These are phyloP conservation scores for Hypoxylon fragiforme DNA, from an alignment of 495 filamentous ascomycete species.

Conservation along the genomic window DNA sequence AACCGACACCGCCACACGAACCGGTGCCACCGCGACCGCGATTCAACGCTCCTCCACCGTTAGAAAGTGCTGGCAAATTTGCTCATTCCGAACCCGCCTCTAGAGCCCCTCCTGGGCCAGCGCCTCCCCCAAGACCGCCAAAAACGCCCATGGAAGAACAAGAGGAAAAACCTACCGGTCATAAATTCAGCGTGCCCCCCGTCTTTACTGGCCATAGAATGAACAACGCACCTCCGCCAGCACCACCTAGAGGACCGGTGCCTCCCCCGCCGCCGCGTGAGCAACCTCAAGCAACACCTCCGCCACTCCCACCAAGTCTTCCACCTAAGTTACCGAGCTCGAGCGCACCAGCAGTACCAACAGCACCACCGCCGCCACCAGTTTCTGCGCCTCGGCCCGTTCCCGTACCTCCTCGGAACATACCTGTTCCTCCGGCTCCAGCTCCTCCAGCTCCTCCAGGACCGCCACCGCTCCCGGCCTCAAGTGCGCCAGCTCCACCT, in stretches of 20 bases:
- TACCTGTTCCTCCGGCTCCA: constrained; percentile 41
- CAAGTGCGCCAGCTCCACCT: constrained; percentile 42
- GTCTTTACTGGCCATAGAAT: constrained; percentile 70
- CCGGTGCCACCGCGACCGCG: constrained; percentile 58
- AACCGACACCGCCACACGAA: constrained; percentile 62
- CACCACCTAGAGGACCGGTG: constrained; percentile 67
- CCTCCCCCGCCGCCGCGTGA: constrained; percentile 69
- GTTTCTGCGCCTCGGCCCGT: constrained; percentile 22
- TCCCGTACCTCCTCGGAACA: constrained; percentile 38
- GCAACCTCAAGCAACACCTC: constrained; percentile 46
- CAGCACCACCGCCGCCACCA: constrained; percentile 50
- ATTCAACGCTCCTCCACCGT: constrained; percentile 81
- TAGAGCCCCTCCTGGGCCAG: constrained; percentile 69
- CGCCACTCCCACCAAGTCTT: constrained; percentile 58
- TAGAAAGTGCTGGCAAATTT: constrained; percentile 84
- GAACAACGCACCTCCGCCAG: constrained; percentile 67
- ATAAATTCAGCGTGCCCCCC: constrained; percentile 78
- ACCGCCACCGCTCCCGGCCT: constrained; percentile 43
- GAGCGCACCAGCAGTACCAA: constrained; percentile 63
- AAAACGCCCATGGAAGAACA: constrained; percentile 80
- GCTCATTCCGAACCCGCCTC: constrained; percentile 60
- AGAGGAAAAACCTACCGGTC: constrained; percentile 42
- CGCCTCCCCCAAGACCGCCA: constrained; percentile 83
- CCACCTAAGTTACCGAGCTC: constrained; percentile 70
- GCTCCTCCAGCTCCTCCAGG: constrained; percentile 37